These are phyloP conservation scores for Mycena polygramma DNA, from an alignment of 768 basidiomycete species.

Conservation along the genomic window DNA sequence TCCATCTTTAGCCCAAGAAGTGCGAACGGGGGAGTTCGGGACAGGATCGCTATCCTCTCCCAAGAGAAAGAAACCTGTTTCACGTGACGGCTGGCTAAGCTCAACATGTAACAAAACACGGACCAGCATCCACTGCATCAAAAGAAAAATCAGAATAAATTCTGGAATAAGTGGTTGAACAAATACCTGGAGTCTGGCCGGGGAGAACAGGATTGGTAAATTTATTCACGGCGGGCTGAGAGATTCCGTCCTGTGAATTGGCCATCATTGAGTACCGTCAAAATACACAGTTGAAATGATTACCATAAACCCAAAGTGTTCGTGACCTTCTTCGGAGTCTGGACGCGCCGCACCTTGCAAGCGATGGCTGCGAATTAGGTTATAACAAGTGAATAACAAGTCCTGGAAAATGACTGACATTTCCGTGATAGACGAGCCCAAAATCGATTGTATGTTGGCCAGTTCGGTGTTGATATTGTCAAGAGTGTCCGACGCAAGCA, in stretches of 20 bases:
- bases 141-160: not conserved
- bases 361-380: slow-evolving; percentile 19
- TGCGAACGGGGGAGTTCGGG: slow-evolving; percentile 9
- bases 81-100: too few species aligned
- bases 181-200: slow-evolving; percentile 34
- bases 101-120: not conserved
- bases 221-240: slow-evolving; percentile 38
- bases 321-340: slow-evolving; percentile 41
- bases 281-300: not conserved
- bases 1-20: slow-evolving; percentile 40
- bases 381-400: not conserved
- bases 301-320: slow-evolving; percentile 46
- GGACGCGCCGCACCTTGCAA: slow-evolving; percentile 43
- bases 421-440: slow-evolving; percentile 39
- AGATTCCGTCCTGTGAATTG: slow-evolving; percentile 37
- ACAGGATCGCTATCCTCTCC: slow-evolving; percentile 45
- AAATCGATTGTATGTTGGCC: slow-evolving; percentile 37
- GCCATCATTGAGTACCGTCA: too few species aligned
- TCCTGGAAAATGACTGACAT: slow-evolving; percentile 1
- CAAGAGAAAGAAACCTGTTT: slow-evolving; percentile 34
- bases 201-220: slow-evolving; percentile 37
- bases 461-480: slow-evolving; percentile 37
- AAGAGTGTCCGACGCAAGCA: slow-evolving; percentile 42
- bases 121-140: slow-evolving; percentile 20
- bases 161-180: not conserved